Percentiles rank a stretch among this genome's conserved stretches.
phyloP scores from a whole-genome alignment of 192 early-diverging fungal genomes.

The Backusella westeae region DNA sequence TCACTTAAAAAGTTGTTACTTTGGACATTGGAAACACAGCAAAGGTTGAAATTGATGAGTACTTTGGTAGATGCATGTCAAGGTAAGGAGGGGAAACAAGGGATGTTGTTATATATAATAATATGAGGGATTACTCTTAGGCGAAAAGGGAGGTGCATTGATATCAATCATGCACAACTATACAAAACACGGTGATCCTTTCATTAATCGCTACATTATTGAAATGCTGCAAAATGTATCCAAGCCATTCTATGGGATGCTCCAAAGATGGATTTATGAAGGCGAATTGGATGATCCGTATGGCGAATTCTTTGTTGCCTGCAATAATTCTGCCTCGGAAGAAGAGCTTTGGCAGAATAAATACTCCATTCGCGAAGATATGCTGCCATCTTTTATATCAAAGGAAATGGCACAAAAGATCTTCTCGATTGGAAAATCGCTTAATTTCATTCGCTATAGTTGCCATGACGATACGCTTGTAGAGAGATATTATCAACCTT shows the following conservation, averaged over 20 bases:
- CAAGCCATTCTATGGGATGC: constrained; percentile 87
- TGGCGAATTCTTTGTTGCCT: constrained; percentile 87
- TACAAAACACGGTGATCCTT: constrained; percentile 90
- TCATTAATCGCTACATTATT: constrained; percentile 74
- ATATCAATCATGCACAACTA: constrained; percentile 78
- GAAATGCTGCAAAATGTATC: constrained; percentile 74
- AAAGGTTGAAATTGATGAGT: constrained; percentile 74
- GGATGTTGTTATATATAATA: background rate
- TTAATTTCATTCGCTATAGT: constrained; percentile 77
- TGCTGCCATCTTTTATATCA: constrained; percentile 87
- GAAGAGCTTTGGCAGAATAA: constrained; percentile 83
- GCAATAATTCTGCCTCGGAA: constrained; percentile 48
- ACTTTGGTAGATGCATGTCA: constrained; percentile 64
- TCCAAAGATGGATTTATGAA: constrained; percentile 89
- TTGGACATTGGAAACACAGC: constrained; percentile 82
- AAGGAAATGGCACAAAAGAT: constrained; percentile 80
- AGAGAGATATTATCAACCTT: constrained; percentile 15
- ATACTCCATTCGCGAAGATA: constrained; percentile 72
- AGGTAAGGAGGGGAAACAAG: constrained; percentile 24
- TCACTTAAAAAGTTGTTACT: constrained; percentile 82
- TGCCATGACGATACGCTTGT: constrained; percentile 55
- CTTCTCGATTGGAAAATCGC: constrained; percentile 80
- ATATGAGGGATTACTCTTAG: constrained; percentile 25
- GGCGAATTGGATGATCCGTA: constrained; percentile 93
- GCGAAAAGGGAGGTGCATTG: constrained; percentile 66